These are phyloP conservation scores for Microbotryomycetes sp. DNA, from an alignment of 1,284 basidiomycete species.

Conservation along the genomic window DNA sequence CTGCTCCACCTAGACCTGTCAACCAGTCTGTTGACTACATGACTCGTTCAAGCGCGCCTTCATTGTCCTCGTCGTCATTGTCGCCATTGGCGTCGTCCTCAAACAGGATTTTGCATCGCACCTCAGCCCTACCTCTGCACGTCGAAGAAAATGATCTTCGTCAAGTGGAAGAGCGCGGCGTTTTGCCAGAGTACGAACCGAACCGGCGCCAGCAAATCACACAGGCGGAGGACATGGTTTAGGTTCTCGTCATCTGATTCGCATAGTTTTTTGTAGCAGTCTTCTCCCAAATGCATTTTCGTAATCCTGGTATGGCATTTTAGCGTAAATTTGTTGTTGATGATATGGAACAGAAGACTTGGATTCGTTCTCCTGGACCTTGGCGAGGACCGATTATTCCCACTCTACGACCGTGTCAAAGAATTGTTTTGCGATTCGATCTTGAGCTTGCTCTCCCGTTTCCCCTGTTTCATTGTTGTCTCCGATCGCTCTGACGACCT, in stretches of 20 bases:
- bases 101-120: not conserved
- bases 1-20: not conserved
- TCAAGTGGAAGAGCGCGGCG: not conserved
- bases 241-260: no score
- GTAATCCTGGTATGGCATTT: no score
- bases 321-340: no score
- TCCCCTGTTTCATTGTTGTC: conserved; percentile 48
- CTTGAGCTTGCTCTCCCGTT: conserved; percentile 62
- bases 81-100: not conserved
- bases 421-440: conserved; percentile 72
- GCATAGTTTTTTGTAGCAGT: no score
- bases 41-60: no score
- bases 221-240: no score
- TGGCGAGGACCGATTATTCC: no score
- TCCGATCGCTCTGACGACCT: conserved; percentile 34
- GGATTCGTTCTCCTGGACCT: no score
- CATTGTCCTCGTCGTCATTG: no score
- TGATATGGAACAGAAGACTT: no score
- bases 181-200: not conserved
- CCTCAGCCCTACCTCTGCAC: not conserved
- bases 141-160: not conserved
- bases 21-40: not conserved
- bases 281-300: no score
- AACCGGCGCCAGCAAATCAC: no score
- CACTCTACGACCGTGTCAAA: conserved; percentile 72